phyloP scores from a whole-genome alignment of 345 rosid genomes.

The Boechera stricta region DNA sequence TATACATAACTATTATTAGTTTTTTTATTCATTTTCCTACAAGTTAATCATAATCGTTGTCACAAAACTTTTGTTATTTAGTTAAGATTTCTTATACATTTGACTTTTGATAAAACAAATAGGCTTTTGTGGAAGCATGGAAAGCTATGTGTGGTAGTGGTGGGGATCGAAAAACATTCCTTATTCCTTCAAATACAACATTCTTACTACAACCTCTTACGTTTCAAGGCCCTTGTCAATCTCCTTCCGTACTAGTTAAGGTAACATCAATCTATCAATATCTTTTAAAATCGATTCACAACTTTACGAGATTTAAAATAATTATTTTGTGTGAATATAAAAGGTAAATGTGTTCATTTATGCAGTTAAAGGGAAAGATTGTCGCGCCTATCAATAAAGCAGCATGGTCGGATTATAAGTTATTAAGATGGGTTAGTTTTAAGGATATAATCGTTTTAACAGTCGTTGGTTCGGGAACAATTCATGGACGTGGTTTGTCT shows the following conservation, averaged over 20 bases:
- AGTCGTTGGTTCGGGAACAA: conserved; percentile 20
- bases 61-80: background rate
- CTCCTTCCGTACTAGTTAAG: conserved; percentile 40
- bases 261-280: conserved; percentile 34
- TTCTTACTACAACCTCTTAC: conserved; percentile 51
- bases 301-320: background rate
- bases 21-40: background rate
- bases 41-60: background rate
- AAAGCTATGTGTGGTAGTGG: conserved; percentile 39
- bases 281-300: background rate
- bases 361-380: conserved; percentile 25
- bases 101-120: background rate
- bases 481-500: conserved; percentile 40
- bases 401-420: conserved; percentile 17
- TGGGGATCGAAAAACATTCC: conserved; percentile 1
- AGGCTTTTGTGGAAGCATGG: conserved; percentile 62
- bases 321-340: background rate
- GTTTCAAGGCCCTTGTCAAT: conserved; percentile 59
- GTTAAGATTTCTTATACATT: background rate
- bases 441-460: background rate
- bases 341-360: background rate
- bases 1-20: background rate
- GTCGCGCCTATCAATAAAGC: conserved; percentile 26
- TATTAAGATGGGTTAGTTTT: conserved; percentile 6
- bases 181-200: conserved; percentile 45